Conservation (phyloP, 805 yeast genomes). For the Jamesozyma rosinii region DNA sequence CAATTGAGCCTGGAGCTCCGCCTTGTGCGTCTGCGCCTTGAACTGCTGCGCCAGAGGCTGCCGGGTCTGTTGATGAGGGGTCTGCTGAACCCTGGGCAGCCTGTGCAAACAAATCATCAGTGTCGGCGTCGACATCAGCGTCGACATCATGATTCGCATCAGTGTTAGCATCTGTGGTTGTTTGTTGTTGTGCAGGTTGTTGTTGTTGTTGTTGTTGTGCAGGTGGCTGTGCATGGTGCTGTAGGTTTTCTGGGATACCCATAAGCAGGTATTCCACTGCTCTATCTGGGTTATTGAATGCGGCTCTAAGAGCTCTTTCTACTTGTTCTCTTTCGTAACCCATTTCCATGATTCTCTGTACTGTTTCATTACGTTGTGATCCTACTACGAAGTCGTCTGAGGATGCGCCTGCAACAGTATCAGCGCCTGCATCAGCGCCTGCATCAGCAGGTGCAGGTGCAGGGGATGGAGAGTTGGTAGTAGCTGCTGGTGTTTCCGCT, state of each 20-base stretch:
- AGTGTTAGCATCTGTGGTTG: slow-evolving; percentile 18
- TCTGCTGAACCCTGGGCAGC: slow-evolving; percentile 34
- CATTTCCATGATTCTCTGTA: slow-evolving; percentile 85
- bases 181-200: slow-evolving; percentile 6
- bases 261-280: slow-evolving; percentile 92
- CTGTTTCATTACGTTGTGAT: slow-evolving; percentile 63
- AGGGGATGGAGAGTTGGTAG: slow-evolving; percentile 1
- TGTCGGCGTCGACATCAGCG: slow-evolving; percentile 11
- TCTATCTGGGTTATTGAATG: slow-evolving; percentile 94
- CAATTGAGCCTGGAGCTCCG: slow-evolving; percentile 35
- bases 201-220: slow-evolving; percentile 21
- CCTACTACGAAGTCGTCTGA: slow-evolving; percentile 68
- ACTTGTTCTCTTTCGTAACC: slow-evolving; percentile 86
- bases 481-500: background rate
- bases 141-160: slow-evolving; percentile 11
- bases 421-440: slow-evolving; percentile 25
- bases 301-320: slow-evolving; percentile 85
- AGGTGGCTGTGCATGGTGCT: slow-evolving; percentile 29
- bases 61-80: slow-evolving; percentile 2
- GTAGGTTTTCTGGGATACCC: slow-evolving; percentile 68
- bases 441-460: slow-evolving; percentile 16
- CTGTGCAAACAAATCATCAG: slow-evolving; percentile 35
- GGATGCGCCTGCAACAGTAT: slow-evolving; percentile 18
- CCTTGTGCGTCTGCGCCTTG: slow-evolving; percentile 12
- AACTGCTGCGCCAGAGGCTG: slow-evolving; percentile 13